phyloP scores from a whole-genome alignment of 2,329 filamentous ascomycete species.

The Colletotrichum lupini region DNA sequence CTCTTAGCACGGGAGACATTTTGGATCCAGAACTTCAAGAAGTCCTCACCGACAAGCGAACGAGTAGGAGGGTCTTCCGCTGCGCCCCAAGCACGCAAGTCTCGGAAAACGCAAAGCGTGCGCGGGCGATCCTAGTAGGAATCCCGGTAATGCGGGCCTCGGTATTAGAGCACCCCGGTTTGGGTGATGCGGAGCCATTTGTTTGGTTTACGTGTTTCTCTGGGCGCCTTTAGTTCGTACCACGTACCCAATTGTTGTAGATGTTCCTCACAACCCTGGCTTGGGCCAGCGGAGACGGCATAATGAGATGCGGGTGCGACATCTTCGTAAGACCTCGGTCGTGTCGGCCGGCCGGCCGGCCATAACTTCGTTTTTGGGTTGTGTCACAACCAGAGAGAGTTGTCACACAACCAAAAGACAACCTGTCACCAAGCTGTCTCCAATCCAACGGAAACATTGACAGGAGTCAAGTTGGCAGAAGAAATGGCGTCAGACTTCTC shows the following conservation, averaged over 20 bases:
- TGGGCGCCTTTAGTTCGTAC: not conserved
- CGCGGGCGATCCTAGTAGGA: slow-evolving; percentile 18
- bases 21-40: not conserved
- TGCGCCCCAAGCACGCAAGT: slow-evolving; percentile 24
- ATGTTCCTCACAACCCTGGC: not conserved
- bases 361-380: not conserved
- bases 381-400: not conserved
- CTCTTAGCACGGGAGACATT: not conserved
- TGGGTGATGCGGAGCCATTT: not conserved
- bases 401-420: slow-evolving; percentile 12
- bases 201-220: not conserved
- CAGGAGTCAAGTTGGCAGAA: slow-evolving; percentile 17
- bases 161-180: slow-evolving; percentile 19
- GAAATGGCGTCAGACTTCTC: slow-evolving; percentile 29
- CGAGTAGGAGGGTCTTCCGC: slow-evolving; percentile 23
- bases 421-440: slow-evolving; percentile 25
- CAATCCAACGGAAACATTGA: slow-evolving; percentile 16
- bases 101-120: slow-evolving; percentile 27
- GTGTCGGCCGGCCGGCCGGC: not conserved
- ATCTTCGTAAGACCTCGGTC: slow-evolving; percentile 2
- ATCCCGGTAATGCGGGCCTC: slow-evolving; percentile 30
- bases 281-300: not conserved
- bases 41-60: slow-evolving; percentile 13
- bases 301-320: not conserved
- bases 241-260: not conserved